Conservation (phyloP, 352 stramenopile genomes). For the Phytopythium oedochilum region DNA sequence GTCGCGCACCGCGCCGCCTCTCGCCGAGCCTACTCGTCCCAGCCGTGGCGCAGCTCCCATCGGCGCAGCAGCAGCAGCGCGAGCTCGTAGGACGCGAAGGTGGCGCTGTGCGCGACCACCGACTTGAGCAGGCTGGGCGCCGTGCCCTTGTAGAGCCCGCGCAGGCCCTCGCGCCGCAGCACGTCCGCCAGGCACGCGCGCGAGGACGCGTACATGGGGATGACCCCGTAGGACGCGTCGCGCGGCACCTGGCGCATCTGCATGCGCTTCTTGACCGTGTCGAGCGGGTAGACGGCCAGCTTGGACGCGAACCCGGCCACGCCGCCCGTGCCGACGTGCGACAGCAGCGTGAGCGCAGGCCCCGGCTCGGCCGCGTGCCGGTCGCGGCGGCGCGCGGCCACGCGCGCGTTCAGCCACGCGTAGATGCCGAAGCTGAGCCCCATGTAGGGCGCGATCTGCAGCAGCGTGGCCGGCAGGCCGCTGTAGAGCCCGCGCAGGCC, state of each 20-base stretch:
- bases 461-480: constrained; percentile 76
- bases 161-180: constrained; percentile 50
- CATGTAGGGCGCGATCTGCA: constrained; percentile 96
- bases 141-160: constrained; percentile 79
- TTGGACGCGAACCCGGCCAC: constrained; percentile 90
- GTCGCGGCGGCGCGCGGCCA: constrained; percentile 11
- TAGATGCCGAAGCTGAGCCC: constrained; percentile 95
- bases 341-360: constrained; percentile 33
- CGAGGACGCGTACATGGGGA: constrained; percentile 59
- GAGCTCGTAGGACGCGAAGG: constrained; percentile 75
- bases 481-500: constrained; percentile 89
- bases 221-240: constrained; percentile 52
- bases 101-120: constrained; percentile 67
- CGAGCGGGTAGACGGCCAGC: constrained; percentile 91
- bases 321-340: constrained; percentile 73
- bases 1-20: too few species aligned
- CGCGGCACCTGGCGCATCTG: constrained; percentile 83
- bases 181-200: constrained; percentile 61
- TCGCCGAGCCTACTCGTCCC: constrained; percentile 17
- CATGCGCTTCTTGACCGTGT: constrained; percentile 96
- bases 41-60: constrained; percentile 13
- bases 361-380: constrained; percentile 4
- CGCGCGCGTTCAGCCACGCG: constrained; percentile 42
- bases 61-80: constrained; percentile 37
- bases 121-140: constrained; percentile 77